Evolutionary conservation across 2,329 filamentous ascomycete species (phyloP).

Genomic region (Curvularia verruculosa): DNA sequence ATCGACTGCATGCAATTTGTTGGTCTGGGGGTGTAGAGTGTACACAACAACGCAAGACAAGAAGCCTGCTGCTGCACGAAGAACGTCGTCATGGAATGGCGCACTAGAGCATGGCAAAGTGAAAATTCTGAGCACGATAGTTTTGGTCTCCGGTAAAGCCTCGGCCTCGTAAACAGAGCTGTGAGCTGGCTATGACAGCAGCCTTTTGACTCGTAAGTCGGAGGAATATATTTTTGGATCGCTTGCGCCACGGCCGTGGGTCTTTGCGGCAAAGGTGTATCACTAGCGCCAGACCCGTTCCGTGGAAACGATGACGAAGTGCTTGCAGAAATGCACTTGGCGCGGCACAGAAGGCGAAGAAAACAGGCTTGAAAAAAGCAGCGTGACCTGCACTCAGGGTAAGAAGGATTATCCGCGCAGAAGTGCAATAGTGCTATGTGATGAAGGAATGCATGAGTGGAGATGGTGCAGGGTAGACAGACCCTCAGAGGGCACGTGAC

Average conservation of each 20-base stretch:
- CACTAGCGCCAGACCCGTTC: background rate
- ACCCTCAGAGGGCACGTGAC: background rate
- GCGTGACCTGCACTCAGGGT: background rate
- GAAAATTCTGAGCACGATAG: background rate
- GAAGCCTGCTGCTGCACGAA: background rate
- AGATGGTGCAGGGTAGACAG: background rate
- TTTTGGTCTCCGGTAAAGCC: background rate
- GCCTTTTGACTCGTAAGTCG: background rate
- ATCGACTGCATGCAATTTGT: background rate
- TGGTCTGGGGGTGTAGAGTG: background rate
- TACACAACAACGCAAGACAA: background rate
- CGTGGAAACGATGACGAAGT: background rate
- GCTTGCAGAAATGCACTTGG: background rate
- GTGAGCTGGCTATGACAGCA: background rate
- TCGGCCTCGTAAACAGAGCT: background rate
- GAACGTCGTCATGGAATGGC: background rate
- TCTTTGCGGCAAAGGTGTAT: background rate
- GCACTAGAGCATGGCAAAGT: background rate
- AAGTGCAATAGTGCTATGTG: background rate
- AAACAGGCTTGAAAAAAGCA: background rate
- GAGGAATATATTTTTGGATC: constrained; percentile 2
- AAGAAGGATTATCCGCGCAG: background rate
- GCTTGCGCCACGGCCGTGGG: background rate
- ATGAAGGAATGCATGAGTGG: background rate
- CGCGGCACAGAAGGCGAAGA: background rate